A percentile compares a stretch with the other conserved stretches of the same genome.
phyloP scores from a whole-genome alignment of 257 asterid genomes.

The Cruciata laevipes region DNA sequence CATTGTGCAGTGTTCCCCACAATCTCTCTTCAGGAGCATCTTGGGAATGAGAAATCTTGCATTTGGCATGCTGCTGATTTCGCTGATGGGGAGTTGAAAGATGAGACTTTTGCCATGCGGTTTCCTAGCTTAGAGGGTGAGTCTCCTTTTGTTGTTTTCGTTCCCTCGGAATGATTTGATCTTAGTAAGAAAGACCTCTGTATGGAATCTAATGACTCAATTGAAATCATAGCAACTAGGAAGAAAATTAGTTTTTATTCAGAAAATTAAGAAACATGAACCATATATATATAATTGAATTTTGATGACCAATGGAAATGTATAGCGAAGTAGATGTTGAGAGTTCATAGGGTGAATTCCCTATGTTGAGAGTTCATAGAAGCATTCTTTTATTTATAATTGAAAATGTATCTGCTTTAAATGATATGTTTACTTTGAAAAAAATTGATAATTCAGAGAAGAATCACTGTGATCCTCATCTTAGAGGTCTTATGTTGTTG shows the following conservation, averaged over 20 bases:
- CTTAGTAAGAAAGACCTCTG: background rate
- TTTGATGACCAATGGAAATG: background rate
- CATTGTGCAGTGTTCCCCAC: constrained; percentile 65
- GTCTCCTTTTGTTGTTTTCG: constrained; percentile 18
- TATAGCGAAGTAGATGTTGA: no score
- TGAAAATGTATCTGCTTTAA: background rate
- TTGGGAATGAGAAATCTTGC: constrained; percentile 75
- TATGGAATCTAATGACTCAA: no score
- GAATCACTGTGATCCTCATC: background rate
- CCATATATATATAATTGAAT: background rate
- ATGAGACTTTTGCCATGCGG: constrained; percentile 70
- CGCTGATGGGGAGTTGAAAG: constrained; percentile 82
- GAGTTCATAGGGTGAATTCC: no score
- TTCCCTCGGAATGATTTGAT: background rate
- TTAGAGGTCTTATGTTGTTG: background rate
- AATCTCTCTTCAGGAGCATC: constrained; percentile 66
- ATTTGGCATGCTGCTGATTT: constrained; percentile 89
- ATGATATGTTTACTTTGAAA: background rate
- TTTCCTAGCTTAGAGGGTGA: constrained; percentile 72
- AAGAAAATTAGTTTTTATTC: background rate
- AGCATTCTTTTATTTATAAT: no score
- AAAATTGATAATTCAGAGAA: background rate
- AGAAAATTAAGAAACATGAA: background rate
- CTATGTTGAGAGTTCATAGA: background rate
- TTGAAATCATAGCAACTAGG: background rate